Percentiles rank a stretch among this genome's conserved stretches.
Conservation (phyloP, 2,329 filamentous ascomycete species). For the Neonectria magnoliae region DNA sequence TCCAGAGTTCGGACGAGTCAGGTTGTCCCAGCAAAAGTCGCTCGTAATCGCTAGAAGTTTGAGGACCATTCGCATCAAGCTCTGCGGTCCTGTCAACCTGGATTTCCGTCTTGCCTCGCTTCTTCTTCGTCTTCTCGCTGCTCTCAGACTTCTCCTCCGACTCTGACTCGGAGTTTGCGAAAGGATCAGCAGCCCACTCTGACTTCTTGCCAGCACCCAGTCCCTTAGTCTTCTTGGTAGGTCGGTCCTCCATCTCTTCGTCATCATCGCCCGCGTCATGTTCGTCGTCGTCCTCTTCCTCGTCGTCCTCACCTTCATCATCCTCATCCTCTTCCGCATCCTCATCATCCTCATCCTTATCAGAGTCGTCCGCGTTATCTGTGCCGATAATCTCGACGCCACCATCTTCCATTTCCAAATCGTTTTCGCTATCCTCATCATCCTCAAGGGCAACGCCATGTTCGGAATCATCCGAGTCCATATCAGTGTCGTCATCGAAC, state of each 20-base stretch:
- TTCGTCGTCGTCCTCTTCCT: conserved; percentile 48
- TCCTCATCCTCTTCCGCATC: conserved; percentile 47
- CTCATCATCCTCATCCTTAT: conserved; percentile 49
- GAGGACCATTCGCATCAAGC: conserved; percentile 86
- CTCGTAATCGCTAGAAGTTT: conserved; percentile 92
- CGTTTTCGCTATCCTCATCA: conserved; percentile 60
- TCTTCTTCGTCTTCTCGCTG: conserved; percentile 60
- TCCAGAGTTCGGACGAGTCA: conserved; percentile 93
- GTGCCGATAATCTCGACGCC: conserved; percentile 58
- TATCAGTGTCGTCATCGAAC: conserved; percentile 73
- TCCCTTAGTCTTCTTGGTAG: conserved; percentile 45
- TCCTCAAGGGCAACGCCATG: conserved; percentile 57
- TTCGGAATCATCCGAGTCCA: conserved; percentile 57
- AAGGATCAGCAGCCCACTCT: conserved; percentile 82
- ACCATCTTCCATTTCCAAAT: conserved; percentile 60
- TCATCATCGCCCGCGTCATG: conserved; percentile 51
- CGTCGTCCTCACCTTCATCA: conserved; percentile 56
- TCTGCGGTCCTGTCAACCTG: conserved; percentile 92
- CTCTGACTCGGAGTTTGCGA: conserved; percentile 68
- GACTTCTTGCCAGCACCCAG: conserved; percentile 76
- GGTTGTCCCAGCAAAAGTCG: conserved; percentile 90
- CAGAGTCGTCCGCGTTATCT: conserved; percentile 56
- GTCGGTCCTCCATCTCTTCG: conserved; percentile 54
- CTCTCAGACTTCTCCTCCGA: conserved; percentile 51
- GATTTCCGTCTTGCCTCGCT: conserved; percentile 78